These are phyloP conservation scores for Beverwykella pulmonaria DNA, from an alignment of 495 filamentous ascomycete species.

Conservation along the genomic window DNA sequence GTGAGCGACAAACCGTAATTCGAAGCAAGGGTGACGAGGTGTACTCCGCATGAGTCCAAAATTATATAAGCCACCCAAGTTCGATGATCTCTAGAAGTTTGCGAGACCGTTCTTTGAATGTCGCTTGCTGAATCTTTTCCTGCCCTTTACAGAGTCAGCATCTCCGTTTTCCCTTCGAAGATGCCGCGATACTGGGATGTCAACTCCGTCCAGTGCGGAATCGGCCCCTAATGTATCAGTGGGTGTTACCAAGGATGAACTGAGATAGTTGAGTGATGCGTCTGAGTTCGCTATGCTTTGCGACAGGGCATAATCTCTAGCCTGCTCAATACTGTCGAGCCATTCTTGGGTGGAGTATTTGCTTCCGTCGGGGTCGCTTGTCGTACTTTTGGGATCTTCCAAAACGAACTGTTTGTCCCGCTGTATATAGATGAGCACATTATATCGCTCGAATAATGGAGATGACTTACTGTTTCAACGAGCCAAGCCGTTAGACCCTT, in stretches of 20 bases:
- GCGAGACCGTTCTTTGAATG: constrained; percentile 89
- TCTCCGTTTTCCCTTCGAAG: constrained; percentile 48
- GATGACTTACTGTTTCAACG: constrained; percentile 83
- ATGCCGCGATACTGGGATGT: constrained; percentile 52
- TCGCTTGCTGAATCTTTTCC: constrained; percentile 84
- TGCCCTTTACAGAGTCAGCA: constrained; percentile 61
- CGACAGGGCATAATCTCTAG: constrained; percentile 75
- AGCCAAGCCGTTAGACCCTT: constrained; percentile 87
- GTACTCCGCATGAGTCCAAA: no score
- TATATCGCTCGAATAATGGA: neutral
- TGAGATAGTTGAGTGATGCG: constrained; percentile 70
- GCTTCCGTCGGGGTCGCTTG: constrained; percentile 46
- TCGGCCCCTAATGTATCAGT: constrained; percentile 67
- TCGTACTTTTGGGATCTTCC: constrained; percentile 76
- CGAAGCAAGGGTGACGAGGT: neutral
- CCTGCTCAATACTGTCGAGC: constrained; percentile 80
- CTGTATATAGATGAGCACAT: constrained; percentile 51
- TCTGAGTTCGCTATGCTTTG: constrained; percentile 69
- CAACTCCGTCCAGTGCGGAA: constrained; percentile 49
- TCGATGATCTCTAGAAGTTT: constrained; percentile 24
- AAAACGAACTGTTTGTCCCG: constrained; percentile 89
- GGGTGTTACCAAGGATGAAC: constrained; percentile 72
- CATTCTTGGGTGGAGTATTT: constrained; percentile 74
- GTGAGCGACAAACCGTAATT: neutral
- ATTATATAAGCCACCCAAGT: neutral